These are phyloP conservation scores for Craterostigma plantagineum DNA, from an alignment of 257 asterid species.

Conservation along the genomic window DNA sequence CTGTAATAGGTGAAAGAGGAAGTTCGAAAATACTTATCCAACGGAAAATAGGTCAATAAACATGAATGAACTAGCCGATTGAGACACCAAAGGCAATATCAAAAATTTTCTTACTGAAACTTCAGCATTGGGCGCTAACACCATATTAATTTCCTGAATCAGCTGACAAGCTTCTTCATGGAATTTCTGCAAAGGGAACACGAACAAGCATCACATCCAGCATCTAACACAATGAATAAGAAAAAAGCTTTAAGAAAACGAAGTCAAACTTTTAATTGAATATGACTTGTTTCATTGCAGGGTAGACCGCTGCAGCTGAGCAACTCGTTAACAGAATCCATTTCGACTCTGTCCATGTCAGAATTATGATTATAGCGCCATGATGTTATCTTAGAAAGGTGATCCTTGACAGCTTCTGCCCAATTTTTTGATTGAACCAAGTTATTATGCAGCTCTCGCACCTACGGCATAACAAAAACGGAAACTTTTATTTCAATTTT, in stretches of 20 bases:
- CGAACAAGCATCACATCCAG: slow-evolving; percentile 10
- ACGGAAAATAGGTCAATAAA: slow-evolving; percentile 1
- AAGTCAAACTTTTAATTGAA: slow-evolving; percentile 43
- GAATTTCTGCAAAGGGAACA: slow-evolving; percentile 30
- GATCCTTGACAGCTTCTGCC: slow-evolving; percentile 48
- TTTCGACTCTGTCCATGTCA: slow-evolving; percentile 21
- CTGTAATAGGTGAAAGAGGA: neutral
- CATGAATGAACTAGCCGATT: slow-evolving; percentile 1
- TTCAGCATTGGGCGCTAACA: slow-evolving; percentile 25
- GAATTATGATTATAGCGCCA: slow-evolving; percentile 25
- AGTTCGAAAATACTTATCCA: neutral
- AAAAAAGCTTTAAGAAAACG: slow-evolving; percentile 7
- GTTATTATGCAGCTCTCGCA: slow-evolving; percentile 47
- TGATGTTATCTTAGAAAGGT: slow-evolving; percentile 41
- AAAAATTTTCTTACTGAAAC: slow-evolving; percentile 31
- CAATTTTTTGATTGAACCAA: slow-evolving; percentile 51
- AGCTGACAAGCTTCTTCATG: slow-evolving; percentile 37
- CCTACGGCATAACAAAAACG: slow-evolving; percentile 21
- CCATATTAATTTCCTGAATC: slow-evolving; percentile 50
- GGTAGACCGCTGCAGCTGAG: slow-evolving; percentile 28
- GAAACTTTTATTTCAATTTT: slow-evolving; percentile 11
- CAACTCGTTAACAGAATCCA: slow-evolving; percentile 44
- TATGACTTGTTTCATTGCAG: slow-evolving; percentile 41
- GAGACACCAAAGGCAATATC: slow-evolving; percentile 4
- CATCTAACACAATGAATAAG: slow-evolving; percentile 5